Base-by-base conservation (phyloP, 2,329 filamentous ascomycete species). In the Aspergillus vadensis region DNA sequence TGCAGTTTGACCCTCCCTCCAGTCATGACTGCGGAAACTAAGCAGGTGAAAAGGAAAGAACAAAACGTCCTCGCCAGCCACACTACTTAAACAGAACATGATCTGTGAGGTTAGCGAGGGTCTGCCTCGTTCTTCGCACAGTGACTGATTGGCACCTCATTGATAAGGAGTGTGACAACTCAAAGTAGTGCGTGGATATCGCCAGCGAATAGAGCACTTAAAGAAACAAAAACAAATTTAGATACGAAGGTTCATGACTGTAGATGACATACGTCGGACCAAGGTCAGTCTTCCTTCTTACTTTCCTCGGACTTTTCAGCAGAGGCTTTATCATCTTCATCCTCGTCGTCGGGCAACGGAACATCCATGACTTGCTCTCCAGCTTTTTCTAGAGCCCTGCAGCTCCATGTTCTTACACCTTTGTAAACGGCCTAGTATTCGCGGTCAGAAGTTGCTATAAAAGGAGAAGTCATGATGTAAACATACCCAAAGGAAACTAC, bases 61-160 rank as follows among this genome's bases (percentile, higher is more conserved):
- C 74, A 76, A 72, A 70, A 76, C 74, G 74, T 58, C 69, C 68
- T 62, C 39, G 56, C 54, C 65, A 63, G 55, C 55, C 60, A 60
- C 39, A 55, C 62, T 60, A 47, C 69, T 66, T 72, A 67, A 67
- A 67, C 72, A 70, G 66, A 63, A 63, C 43, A 59, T 61, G 54
- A 52, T n/a, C 41, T 60, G 63, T 65, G 69, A 68, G 68, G 74
- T 75, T 76, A 70, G 65, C 32, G 67, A 75, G 71, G 68, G 68
- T 63, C 67, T 69, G 56, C 67, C 69, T 84, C 69, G 67, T 85
- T 97, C 83, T 97, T 83, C 91, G 92, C 92, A 96, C 90, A 88
- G 87, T 91, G 92, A 97, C 92, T 95, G 88, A 93, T 95, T 88
- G 89, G 88, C 91, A 92, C 86, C 86, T 87, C 88, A 94, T 85